phyloP scores from a whole-genome alignment of 2,329 filamentous ascomycete genomes.

The Penicillium paneum region DNA sequence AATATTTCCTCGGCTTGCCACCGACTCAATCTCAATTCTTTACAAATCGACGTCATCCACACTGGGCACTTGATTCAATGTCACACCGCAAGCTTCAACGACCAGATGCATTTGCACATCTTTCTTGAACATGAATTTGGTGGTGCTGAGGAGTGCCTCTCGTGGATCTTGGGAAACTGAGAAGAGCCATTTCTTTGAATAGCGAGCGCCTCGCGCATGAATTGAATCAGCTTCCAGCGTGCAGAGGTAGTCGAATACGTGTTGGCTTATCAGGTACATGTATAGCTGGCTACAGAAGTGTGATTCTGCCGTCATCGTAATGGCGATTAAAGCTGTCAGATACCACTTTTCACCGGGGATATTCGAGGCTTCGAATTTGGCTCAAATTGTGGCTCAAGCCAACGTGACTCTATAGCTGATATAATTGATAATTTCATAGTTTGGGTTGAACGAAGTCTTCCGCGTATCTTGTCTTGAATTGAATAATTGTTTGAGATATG shows the following conservation, averaged over 20 bases:
- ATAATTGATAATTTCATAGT: background rate
- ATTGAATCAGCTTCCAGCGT: slow-evolving; percentile 10
- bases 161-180: slow-evolving; percentile 59
- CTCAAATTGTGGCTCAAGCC: slow-evolving; percentile 4
- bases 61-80: slow-evolving; percentile 5
- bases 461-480: background rate
- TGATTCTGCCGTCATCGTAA: slow-evolving; percentile 49
- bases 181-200: slow-evolving; percentile 53
- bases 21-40: background rate
- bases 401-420: slow-evolving; percentile 1
- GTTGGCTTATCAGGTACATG: slow-evolving; percentile 49
- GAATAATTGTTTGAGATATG: background rate
- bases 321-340: slow-evolving; percentile 31
- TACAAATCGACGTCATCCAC: background rate
- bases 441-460: background rate
- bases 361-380: slow-evolving; percentile 10
- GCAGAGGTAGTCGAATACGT: slow-evolving; percentile 28
- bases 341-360: slow-evolving; percentile 19
- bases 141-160: slow-evolving; percentile 54
- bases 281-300: slow-evolving; percentile 52
- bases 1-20: background rate
- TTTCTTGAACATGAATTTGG: slow-evolving; percentile 41
- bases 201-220: slow-evolving; percentile 52
- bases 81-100: slow-evolving; percentile 11
- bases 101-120: slow-evolving; percentile 32